These are phyloP conservation scores for Mycena rosella DNA, from an alignment of 768 basidiomycete genomes.

Conservation along the genomic window DNA sequence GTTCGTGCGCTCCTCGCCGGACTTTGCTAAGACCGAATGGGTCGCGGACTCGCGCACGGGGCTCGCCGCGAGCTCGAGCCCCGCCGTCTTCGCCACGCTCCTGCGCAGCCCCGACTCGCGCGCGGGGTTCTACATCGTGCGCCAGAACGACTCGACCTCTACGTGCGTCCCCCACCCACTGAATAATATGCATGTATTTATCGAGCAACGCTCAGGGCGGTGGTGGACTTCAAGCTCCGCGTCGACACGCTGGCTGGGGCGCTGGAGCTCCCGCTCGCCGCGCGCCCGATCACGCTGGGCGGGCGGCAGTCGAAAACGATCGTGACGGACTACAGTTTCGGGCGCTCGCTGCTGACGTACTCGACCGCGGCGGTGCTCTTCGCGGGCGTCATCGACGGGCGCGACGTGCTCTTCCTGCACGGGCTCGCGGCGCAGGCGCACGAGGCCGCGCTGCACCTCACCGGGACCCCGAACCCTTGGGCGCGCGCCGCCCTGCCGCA, in stretches of 20 bases:
- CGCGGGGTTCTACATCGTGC: conserved; percentile 75
- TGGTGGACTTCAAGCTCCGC: conserved; percentile 68
- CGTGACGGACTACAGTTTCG: conserved; percentile 80
- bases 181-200: not conserved
- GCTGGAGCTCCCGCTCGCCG: conserved; percentile 69
- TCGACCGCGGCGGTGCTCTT: conserved; percentile 83
- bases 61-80: conserved; percentile 52
- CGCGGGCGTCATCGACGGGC: conserved; percentile 68
- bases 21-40: conserved; percentile 85
- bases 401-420: conserved; percentile 74
- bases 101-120: conserved; percentile 76
- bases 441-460: conserved; percentile 62
- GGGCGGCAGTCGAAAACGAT: conserved; percentile 84
- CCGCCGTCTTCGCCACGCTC: conserved; percentile 69
- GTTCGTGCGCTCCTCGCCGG: conserved; percentile 83
- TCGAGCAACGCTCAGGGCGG: conserved; percentile 50
- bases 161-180: conserved; percentile 57
- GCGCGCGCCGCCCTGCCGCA: conserved; percentile 25
- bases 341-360: conserved; percentile 72
- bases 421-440: conserved; percentile 68
- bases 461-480: conserved; percentile 59
- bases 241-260: conserved; percentile 65
- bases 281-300: conserved; percentile 65
- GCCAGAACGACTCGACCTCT: conserved; percentile 77
- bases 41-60: conserved; percentile 72